Evolutionary conservation across 768 basidiomycete genomes (phyloP).

Genomic region (Favolaschia claudopus): DNA sequence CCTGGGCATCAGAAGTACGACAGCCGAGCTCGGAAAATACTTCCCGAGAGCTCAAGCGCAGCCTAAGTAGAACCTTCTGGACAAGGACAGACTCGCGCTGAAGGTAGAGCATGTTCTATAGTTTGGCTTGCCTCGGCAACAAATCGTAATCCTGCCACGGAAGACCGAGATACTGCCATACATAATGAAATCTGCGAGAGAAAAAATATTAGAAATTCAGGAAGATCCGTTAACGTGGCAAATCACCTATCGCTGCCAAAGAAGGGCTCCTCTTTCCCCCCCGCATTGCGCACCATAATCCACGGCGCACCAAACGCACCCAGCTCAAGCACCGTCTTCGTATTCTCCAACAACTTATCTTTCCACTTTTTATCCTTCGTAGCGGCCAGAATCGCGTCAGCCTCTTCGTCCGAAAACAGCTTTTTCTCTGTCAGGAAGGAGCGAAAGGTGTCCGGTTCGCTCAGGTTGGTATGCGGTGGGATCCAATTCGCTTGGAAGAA

Average conservation of each 20-base stretch:
- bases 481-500: slow-evolving; percentile 24
- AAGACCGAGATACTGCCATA: slow-evolving; percentile 26
- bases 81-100: too few relatives aligned
- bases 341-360: slow-evolving; percentile 21
- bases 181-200: slow-evolving; percentile 23
- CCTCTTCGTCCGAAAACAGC: slow-evolving; percentile 21
- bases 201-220: neutral
- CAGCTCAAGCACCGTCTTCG: slow-evolving; percentile 24
- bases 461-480: slow-evolving; percentile 19
- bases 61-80: too few relatives aligned
- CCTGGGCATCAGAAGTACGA: too few relatives aligned
- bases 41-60: too few relatives aligned
- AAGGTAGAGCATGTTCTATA: too few relatives aligned
- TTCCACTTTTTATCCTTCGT: slow-evolving; percentile 23
- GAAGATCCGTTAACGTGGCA: neutral
- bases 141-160: slow-evolving; percentile 27
- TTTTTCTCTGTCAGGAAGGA: neutral
- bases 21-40: too few relatives aligned
- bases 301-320: slow-evolving; percentile 31
- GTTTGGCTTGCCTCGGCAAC: slow-evolving; percentile 6
- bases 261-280: slow-evolving; percentile 28
- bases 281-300: slow-evolving; percentile 25
- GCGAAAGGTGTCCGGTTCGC: slow-evolving; percentile 11
- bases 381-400: slow-evolving; percentile 18
- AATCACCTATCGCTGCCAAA: slow-evolving; percentile 30